Percentiles rank a stretch among this genome's conserved stretches.
Conservation (phyloP, 2,329 filamentous ascomycete species). For the Trichoderma polysporum region DNA sequence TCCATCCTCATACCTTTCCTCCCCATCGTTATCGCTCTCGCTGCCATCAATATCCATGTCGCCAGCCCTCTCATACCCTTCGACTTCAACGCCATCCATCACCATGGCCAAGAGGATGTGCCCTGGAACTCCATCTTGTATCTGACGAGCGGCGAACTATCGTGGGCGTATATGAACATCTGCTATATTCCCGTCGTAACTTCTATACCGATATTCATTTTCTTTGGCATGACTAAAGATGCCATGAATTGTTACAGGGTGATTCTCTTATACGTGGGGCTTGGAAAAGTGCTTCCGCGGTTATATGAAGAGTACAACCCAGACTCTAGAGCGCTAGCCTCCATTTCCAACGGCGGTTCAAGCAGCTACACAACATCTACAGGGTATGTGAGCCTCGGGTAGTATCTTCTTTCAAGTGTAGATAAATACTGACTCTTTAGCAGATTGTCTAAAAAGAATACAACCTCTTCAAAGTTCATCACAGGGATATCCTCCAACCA, state of each 20-base stretch:
- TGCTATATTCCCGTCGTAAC: constrained; percentile 51
- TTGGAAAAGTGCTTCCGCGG: constrained; percentile 45
- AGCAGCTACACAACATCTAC: not conserved
- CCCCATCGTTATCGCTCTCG: constrained; percentile 45
- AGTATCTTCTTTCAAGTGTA: not conserved
- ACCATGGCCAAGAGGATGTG: constrained; percentile 29
- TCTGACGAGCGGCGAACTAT: constrained; percentile 41
- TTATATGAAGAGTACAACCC: constrained; percentile 43
- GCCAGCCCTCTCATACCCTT: constrained; percentile 36
- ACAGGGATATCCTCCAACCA: constrained; percentile 15
- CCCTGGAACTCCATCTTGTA: constrained; percentile 51
- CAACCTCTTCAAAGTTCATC: constrained; percentile 15
- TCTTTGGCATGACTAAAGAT: constrained; percentile 58
- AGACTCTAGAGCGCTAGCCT: constrained; percentile 28
- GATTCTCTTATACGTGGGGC: constrained; percentile 40
- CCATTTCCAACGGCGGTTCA: not conserved
- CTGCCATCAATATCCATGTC: constrained; percentile 42
- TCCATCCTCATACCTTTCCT: constrained; percentile 53
- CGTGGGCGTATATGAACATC: constrained; percentile 44
- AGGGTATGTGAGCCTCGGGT: not conserved
- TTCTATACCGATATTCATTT: constrained; percentile 48
- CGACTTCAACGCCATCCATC: constrained; percentile 45
- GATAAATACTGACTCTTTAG: not conserved
- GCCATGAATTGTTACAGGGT: constrained; percentile 50
- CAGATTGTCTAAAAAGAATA: constrained; percentile 2